These are phyloP conservation scores for Auxenochlorella pyrenoidosa DNA, from an alignment of 139 green algal genomes.

Conservation along the genomic window DNA sequence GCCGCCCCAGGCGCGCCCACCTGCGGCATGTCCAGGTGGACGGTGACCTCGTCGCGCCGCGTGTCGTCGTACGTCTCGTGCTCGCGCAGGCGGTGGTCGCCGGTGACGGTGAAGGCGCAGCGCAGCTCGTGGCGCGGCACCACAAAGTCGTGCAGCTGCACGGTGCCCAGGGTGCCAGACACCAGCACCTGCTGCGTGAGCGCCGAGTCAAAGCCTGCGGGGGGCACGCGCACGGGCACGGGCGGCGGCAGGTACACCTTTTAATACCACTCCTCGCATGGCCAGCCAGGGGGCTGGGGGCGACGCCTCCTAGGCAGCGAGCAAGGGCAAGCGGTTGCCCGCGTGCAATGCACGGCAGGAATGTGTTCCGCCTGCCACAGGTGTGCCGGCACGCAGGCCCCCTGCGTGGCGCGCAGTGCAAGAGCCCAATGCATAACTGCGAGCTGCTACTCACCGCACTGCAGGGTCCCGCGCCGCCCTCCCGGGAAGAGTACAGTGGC, in stretches of 20 bases:
- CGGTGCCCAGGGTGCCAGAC: constrained; percentile 36
- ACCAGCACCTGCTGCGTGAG: constrained; percentile 43
- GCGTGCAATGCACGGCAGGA: too few species aligned
- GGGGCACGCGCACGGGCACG: background rate
- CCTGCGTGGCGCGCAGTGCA: too few species aligned
- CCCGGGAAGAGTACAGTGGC: constrained; percentile 47
- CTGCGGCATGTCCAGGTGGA: background rate
- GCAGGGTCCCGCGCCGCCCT: constrained; percentile 37
- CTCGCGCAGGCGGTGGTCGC: constrained; percentile 30
- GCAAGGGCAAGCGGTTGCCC: background rate
- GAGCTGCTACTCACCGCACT: constrained; percentile 16
- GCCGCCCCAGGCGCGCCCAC: background rate
- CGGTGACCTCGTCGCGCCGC: constrained; percentile 28
- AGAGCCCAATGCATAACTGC: too few species aligned
- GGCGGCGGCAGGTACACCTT: too few species aligned
- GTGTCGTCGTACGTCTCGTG: constrained; percentile 31
- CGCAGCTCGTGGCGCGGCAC: constrained; percentile 34
- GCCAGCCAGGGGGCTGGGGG: too few species aligned
- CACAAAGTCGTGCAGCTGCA: constrained; percentile 51
- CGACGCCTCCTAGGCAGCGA: background rate
- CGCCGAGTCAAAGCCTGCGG: constrained; percentile 40
- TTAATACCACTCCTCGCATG: background rate
- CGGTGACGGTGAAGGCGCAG: constrained; percentile 32
- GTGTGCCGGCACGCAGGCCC: too few species aligned
- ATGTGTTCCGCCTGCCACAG: too few species aligned